A percentile compares a stretch with the other conserved stretches of the same genome.
phyloP scores from a whole-genome alignment of 495 filamentous ascomycete species.

The Zalerion maritima region DNA sequence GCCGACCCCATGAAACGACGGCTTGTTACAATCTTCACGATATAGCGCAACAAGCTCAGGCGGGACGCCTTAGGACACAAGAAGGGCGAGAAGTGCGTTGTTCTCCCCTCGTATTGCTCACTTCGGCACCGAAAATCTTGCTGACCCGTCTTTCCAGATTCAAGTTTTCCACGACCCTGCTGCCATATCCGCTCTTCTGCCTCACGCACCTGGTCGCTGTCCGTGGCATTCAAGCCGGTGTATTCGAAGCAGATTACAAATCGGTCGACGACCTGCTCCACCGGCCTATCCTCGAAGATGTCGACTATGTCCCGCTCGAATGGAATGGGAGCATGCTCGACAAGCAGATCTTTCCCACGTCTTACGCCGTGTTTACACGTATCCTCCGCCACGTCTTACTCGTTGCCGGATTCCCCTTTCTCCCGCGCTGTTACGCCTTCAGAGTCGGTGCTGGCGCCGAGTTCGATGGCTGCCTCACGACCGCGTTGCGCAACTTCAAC shows the following conservation, averaged over 20 bases:
- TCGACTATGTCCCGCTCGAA: conserved; percentile 3
- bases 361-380: conserved; percentile 2
- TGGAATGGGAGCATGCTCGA: conserved; percentile 7
- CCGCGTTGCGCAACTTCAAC: conserved; percentile 8
- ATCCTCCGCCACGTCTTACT: conserved; percentile 2
- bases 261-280: conserved; percentile 5
- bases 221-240: conserved; percentile 4
- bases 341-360: conserved; percentile 5
- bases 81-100: too few relatives aligned
- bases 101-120: too few relatives aligned
- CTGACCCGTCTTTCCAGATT: conserved; percentile 3
- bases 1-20: too few relatives aligned
- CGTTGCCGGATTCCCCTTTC: conserved; percentile 3
- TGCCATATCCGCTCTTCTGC: conserved; percentile 6
- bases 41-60: too few relatives aligned
- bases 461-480: conserved; percentile 6
- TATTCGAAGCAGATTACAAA: conserved; percentile 5
- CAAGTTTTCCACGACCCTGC: conserved; percentile 6
- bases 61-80: too few relatives aligned
- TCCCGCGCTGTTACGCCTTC: conserved; percentile 7
- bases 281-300: conserved; percentile 3
- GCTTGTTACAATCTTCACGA: too few relatives aligned
- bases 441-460: conserved; percentile 7
- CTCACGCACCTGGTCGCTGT: conserved; percentile 4
- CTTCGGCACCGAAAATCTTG: too few relatives aligned